Evolutionary conservation across 2,329 filamentous ascomycete species (phyloP), one percentile per base, ranked within the genome.

Genomic region (Calonectria henricotiae): DNA sequence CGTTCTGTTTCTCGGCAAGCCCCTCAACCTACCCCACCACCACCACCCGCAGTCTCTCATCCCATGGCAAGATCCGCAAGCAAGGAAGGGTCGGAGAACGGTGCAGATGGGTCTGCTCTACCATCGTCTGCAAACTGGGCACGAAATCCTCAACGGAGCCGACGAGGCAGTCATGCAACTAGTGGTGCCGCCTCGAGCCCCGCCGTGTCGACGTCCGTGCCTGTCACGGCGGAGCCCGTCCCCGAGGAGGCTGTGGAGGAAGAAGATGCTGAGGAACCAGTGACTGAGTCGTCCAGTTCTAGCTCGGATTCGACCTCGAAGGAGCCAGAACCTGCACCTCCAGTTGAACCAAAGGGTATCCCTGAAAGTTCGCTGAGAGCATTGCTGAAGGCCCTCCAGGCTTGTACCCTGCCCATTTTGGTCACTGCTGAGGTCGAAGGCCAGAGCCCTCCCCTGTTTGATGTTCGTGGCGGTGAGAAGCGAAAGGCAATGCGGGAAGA

Each of bases 71-170:
- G 93, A 44, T 92, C 94, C 71, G 86, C 89, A n/a, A 95, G 93
- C 82, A 95, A 93, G 79, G 94, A 97, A 70, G 91, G 89, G 11
- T 91, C 92, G 0, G 90, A 92, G 66, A 89, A 86, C 77, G 90
- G 89, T n/a, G 89, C 87, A 23, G 96, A 98, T 78, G 92, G 92
- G 3, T 95, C 96, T 44, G 96, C 95, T n/a, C 86, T 99, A 47
- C 97, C 96, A 2, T 94, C 95, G 1, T 95, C 95, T 4, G 96
- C 96, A 5, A 98, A 92, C 79, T 99, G 96, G 96, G 96, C 96
- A 85, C 86, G 91, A 80, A 89, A 92, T 78, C 86, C 91, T 67
- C 90, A 86, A 82, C 88, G 87, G 69, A 94, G 89, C 82, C 91
- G 91, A 77, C 90, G 89, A 75, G 93, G 90, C 70, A 98, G 95